A percentile compares a stretch with the other conserved stretches of the same genome.
Conservation (phyloP, 2,329 filamentous ascomycete genomes). For the Fusarium torulosum region DNA sequence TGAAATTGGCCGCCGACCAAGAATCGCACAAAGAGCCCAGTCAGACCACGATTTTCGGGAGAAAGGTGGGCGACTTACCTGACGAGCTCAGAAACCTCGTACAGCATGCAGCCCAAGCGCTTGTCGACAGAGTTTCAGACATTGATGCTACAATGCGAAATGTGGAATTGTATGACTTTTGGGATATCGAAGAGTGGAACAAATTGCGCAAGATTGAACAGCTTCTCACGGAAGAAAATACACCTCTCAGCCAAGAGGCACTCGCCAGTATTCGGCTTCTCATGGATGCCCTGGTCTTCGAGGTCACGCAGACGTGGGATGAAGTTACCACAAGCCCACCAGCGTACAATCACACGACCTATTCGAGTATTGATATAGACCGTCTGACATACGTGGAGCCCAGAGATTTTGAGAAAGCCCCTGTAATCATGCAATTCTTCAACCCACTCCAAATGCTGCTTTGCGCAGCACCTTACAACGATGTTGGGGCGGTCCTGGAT, state of each 20-base stretch:
- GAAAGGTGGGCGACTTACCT: constrained; percentile 61
- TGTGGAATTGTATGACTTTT: constrained; percentile 50
- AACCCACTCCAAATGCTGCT: constrained; percentile 45
- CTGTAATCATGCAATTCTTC: constrained; percentile 22
- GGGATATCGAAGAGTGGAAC: constrained; percentile 53
- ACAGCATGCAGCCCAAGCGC: constrained; percentile 68
- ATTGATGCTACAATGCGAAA: constrained; percentile 51
- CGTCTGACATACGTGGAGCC: constrained; percentile 55
- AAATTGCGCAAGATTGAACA: constrained; percentile 46
- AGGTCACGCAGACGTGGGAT: constrained; percentile 37
- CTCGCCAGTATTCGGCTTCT: constrained; percentile 38
- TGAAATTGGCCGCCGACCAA: constrained; percentile 55
- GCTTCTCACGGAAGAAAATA: constrained; percentile 40
- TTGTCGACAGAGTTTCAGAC: constrained; percentile 61
- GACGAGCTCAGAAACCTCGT: constrained; percentile 69
- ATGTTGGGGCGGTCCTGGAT: constrained; percentile 38
- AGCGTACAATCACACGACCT: background rate
- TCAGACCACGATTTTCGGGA: constrained; percentile 58
- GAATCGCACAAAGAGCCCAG: constrained; percentile 1
- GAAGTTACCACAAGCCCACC: background rate
- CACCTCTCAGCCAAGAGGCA: constrained; percentile 10
- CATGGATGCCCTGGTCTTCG: constrained; percentile 38
- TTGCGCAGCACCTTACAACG: constrained; percentile 55
- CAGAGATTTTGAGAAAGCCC: constrained; percentile 42
- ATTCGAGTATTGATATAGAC: constrained; percentile 50